Evolutionary conservation across 805 yeast genomes (phyloP).

Genomic region (Grigorovia jiainica): DNA sequence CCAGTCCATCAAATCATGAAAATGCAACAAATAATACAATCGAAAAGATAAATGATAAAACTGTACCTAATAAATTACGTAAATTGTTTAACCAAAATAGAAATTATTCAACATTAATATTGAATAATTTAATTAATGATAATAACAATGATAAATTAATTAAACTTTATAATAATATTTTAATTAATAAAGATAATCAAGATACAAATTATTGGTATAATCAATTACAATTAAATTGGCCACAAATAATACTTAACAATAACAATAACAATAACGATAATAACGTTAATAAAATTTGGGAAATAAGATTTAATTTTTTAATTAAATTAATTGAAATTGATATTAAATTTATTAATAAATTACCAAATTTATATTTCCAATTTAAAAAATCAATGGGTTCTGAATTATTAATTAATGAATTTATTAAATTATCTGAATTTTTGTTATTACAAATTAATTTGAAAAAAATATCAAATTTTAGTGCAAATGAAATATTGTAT

Average conservation of each 20-base stretch:
- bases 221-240: too few relatives aligned
- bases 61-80: slow-evolving; percentile 23
- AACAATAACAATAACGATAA: not conserved
- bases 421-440: slow-evolving; percentile 12
- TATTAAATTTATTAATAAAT: slow-evolving; percentile 7
- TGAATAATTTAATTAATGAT: too few relatives aligned
- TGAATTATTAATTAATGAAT: slow-evolving; percentile 11
- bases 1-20: slow-evolving; percentile 31
- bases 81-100: slow-evolving; percentile 20
- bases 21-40: slow-evolving; percentile 3
- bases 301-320: slow-evolving; percentile 12
- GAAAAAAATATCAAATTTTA: not conserved
- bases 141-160: too few relatives aligned
- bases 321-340: slow-evolving; percentile 11
- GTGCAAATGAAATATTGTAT: slow-evolving; percentile 7
- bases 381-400: slow-evolving; percentile 13
- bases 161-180: too few relatives aligned
- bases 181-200: too few relatives aligned
- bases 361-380: slow-evolving; percentile 15
- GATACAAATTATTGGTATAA: too few relatives aligned
- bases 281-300: slow-evolving; percentile 10
- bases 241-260: too few relatives aligned
- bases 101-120: too few relatives aligned
- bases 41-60: slow-evolving; percentile 8
- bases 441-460: not conserved